phyloP scores from a whole-genome alignment of 78 protist genomes.

The Speleostelium caveatum region DNA sequence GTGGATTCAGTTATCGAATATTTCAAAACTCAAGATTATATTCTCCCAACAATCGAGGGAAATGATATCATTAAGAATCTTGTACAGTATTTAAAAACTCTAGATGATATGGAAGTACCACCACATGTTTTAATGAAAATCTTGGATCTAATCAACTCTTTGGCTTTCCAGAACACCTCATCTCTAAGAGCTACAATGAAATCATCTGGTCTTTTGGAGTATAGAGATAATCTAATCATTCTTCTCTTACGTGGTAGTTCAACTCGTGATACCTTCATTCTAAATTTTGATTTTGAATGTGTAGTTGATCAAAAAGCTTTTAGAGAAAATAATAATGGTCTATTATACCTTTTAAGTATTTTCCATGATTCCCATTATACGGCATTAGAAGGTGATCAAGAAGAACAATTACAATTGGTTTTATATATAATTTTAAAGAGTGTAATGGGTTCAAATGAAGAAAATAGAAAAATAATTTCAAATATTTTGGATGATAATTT shows the following conservation, averaged over 20 bases:
- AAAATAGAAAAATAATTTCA: slow-evolving; percentile 63
- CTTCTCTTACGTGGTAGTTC: slow-evolving; percentile 25
- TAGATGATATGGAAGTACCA: slow-evolving; percentile 70
- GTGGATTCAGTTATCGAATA: slow-evolving; percentile 41
- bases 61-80: slow-evolving; percentile 55
- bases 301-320: slow-evolving; percentile 75
- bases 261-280: neutral
- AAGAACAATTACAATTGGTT: slow-evolving; percentile 19
- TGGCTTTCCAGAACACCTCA: slow-evolving; percentile 67
- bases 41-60: slow-evolving; percentile 34
- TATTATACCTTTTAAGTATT: slow-evolving; percentile 38
- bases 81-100: slow-evolving; percentile 35
- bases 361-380: slow-evolving; percentile 20
- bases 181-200: slow-evolving; percentile 48
- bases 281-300: slow-evolving; percentile 65
- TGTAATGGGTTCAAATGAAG: slow-evolving; percentile 51
- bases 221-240: slow-evolving; percentile 64
- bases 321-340: slow-evolving; percentile 40
- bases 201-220: slow-evolving; percentile 56
- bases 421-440: slow-evolving; percentile 18
- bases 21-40: slow-evolving; percentile 30
- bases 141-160: slow-evolving; percentile 27
- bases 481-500: slow-evolving; percentile 51
- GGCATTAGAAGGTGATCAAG: neutral
- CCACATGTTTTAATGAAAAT: slow-evolving; percentile 62